Evolutionary conservation across 2,329 filamentous ascomycete genomes (phyloP).

Genomic region (Fonsecaea multimorphosa): DNA sequence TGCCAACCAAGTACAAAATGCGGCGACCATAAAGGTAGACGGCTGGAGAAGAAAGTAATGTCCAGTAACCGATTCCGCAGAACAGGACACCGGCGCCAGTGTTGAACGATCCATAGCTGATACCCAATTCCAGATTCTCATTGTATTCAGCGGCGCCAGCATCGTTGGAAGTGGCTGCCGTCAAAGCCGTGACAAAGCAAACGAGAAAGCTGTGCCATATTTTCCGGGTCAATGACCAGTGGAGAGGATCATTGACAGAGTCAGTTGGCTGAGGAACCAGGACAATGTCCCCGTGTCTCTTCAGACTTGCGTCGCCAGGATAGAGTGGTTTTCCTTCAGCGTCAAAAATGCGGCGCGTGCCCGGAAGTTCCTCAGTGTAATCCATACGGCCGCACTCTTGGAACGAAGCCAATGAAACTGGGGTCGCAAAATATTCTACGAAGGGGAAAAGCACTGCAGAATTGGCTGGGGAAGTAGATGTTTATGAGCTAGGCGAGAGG

Average conservation of each 20-base stretch:
- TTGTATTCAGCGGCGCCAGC: constrained; percentile 60
- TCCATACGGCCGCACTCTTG: constrained; percentile 21
- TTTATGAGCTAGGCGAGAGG: constrained; percentile 23
- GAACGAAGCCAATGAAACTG: background rate
- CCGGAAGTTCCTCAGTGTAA: constrained; percentile 34
- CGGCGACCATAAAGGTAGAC: constrained; percentile 63
- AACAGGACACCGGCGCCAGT: constrained; percentile 64
- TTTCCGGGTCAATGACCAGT: constrained; percentile 57
- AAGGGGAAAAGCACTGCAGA: constrained; percentile 2
- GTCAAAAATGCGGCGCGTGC: constrained; percentile 39
- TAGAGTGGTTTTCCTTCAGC: constrained; percentile 34
- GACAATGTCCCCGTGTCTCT: constrained; percentile 53
- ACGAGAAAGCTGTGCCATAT: constrained; percentile 60
- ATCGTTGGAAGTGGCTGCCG: constrained; percentile 63
- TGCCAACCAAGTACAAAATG: constrained; percentile 61
- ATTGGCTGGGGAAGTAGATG: constrained; percentile 10
- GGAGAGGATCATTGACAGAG: constrained; percentile 60
- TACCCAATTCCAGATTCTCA: constrained; percentile 58
- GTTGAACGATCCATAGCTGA: constrained; percentile 61
- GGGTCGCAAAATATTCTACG: background rate
- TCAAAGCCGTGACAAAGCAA: constrained; percentile 61
- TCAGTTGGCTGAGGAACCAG: constrained; percentile 61
- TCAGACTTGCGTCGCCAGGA: constrained; percentile 37
- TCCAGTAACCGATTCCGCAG: constrained; percentile 62
- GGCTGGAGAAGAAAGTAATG: constrained; percentile 59